These are phyloP conservation scores for Elymus sibiricus DNA, from an alignment of 176 grass and related monocot species.

Conservation along the genomic window DNA sequence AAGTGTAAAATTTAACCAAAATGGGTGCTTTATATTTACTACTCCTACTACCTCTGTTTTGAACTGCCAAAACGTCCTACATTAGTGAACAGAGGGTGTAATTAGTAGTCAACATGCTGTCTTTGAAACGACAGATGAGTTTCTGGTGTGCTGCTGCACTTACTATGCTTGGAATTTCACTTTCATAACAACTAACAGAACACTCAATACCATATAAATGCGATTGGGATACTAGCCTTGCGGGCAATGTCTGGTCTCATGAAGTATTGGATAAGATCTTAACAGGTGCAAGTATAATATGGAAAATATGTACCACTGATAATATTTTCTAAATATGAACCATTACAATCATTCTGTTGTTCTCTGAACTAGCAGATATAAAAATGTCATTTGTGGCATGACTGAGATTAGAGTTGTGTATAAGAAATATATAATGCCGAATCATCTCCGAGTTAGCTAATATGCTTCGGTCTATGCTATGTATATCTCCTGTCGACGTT, in stretches of 20 bases:
- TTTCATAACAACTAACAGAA: neutral
- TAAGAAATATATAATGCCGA: neutral
- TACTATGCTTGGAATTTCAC: neutral
- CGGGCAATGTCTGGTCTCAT: neutral
- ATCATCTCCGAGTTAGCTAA: neutral
- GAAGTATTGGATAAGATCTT: neutral
- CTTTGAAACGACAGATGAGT: neutral
- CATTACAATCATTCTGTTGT: neutral
- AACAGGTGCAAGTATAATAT: neutral
- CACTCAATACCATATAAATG: neutral
- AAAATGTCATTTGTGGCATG: neutral
- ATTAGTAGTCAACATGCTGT: neutral
- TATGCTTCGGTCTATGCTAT: neutral
- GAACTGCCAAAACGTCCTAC: too few relatives aligned
- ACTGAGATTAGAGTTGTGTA: neutral
- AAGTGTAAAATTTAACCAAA: neutral
- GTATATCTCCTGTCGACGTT: neutral
- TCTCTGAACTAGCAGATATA: neutral
- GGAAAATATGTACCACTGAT: neutral
- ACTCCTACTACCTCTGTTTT: too few relatives aligned
- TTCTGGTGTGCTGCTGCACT: neutral
- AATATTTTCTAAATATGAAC: neutral
- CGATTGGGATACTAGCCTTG: neutral
- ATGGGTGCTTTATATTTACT: neutral
- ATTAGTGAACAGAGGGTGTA: too few relatives aligned